Conservation (phyloP, 441 rosid species). For the Adansonia madagascariensis region DNA sequence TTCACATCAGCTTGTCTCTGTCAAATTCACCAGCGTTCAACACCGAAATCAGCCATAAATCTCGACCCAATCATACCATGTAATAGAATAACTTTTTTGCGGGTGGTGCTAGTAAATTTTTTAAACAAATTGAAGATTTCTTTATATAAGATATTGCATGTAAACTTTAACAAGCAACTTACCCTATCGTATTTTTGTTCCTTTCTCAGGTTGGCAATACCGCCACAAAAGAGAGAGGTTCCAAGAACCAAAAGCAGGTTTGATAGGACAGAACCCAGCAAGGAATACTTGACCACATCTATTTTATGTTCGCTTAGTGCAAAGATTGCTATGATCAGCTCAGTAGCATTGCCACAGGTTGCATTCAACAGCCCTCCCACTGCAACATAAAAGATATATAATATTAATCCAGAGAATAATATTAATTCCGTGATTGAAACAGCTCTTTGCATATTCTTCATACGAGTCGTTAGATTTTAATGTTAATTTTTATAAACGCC, state of each 20-base stretch:
- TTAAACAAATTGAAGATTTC: neutral
- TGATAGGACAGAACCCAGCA: slow-evolving; percentile 85
- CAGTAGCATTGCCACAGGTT: slow-evolving; percentile 96
- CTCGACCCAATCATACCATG: neutral
- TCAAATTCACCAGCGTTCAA: slow-evolving; percentile 3
- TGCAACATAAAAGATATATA: slow-evolving; percentile 31
- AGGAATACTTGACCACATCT: slow-evolving; percentile 79
- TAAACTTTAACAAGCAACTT: slow-evolving; percentile 17
- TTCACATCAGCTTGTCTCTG: slow-evolving; percentile 92
- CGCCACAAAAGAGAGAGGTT: slow-evolving; percentile 84
- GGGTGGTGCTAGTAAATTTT: neutral
- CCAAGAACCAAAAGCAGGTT: slow-evolving; percentile 89
- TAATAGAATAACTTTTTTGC: neutral
- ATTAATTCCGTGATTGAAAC: neutral
- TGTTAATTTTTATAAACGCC: neutral
- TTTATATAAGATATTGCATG: neutral
- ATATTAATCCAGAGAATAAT: neutral
- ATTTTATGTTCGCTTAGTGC: slow-evolving; percentile 67
- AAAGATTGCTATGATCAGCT: slow-evolving; percentile 80
- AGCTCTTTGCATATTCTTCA: neutral
- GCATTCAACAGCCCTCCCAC: slow-evolving; percentile 95
- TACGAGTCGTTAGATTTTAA: neutral
- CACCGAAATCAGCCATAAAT: neutral
- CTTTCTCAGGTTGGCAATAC: slow-evolving; percentile 59
- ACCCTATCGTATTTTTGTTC: slow-evolving; percentile 80